These are phyloP conservation scores for Penicillium sp. DNA, from an alignment of 2,329 filamentous ascomycete genomes.

Conservation along the genomic window DNA sequence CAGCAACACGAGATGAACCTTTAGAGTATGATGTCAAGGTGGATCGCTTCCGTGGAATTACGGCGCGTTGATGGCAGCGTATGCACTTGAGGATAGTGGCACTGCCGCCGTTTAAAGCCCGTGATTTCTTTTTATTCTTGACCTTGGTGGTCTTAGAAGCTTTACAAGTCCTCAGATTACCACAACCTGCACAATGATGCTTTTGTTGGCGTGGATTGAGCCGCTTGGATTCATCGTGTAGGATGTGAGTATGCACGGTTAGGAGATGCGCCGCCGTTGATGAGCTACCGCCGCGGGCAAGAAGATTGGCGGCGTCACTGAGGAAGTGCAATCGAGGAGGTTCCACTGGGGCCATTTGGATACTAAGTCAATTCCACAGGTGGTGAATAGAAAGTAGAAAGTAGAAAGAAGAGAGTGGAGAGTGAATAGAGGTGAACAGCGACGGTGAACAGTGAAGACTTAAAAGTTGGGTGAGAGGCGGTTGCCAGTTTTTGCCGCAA, in stretches of 20 bases:
- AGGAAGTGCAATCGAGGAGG: conserved; percentile 40
- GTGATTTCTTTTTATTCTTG: conserved; percentile 21
- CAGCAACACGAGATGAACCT: conserved; percentile 12
- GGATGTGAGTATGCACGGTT: conserved; percentile 40
- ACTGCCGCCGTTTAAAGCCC: conserved; percentile 20
- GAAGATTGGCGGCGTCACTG: conserved; percentile 38
- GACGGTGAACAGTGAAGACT: neutral
- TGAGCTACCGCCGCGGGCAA: conserved; percentile 37
- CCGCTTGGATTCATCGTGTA: conserved; percentile 38
- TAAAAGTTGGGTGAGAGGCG: neutral
- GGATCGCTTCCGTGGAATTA: conserved; percentile 29
- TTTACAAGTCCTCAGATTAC: conserved; percentile 38
- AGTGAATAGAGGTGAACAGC: neutral
- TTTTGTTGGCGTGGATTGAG: conserved; percentile 38
- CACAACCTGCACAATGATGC: conserved; percentile 46
- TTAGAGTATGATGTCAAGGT: conserved; percentile 17
- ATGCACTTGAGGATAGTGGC: conserved; percentile 43
- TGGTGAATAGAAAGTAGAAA: too few relatives aligned
- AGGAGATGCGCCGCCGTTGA: conserved; percentile 49
- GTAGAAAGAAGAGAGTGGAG: too few relatives aligned
- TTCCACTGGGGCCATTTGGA: conserved; percentile 30
- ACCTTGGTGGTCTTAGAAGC: conserved; percentile 35
- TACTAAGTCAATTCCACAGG: too few relatives aligned
- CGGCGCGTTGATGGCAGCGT: conserved; percentile 40
- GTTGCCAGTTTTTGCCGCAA: neutral